phyloP scores from a whole-genome alignment of 257 asterid genomes.

The Dorcoceras hygrometricum region DNA sequence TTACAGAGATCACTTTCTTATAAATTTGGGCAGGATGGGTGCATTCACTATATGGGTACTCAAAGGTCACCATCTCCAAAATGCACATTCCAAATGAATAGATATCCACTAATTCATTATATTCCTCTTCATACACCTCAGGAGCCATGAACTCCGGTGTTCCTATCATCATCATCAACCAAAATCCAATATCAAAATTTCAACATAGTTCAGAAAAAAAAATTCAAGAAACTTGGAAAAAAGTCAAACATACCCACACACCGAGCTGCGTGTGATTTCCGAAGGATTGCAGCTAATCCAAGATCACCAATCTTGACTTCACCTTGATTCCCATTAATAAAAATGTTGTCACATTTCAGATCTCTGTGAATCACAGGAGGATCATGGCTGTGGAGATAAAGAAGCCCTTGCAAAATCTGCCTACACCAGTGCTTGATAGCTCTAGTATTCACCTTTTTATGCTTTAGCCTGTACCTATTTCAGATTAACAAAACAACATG shows the following conservation, averaged over 20 bases:
- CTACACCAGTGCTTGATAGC: constrained; percentile 92
- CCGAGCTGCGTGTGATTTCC: constrained; percentile 76
- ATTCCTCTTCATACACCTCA: constrained; percentile 78
- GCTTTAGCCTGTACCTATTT: constrained; percentile 69
- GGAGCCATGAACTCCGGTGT: constrained; percentile 99
- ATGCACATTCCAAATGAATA: constrained; percentile 90
- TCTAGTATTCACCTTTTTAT: constrained; percentile 69
- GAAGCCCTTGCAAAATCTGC: constrained; percentile 77
- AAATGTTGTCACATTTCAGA: constrained; percentile 89
- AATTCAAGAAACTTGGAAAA: background rate
- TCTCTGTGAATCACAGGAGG: constrained; percentile 93
- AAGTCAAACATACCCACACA: constrained; percentile 59
- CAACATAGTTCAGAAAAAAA: no score
- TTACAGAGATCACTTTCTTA: constrained; percentile 80
- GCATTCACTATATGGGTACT: constrained; percentile 87
- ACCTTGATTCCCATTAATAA: constrained; percentile 82
- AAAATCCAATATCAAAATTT: background rate
- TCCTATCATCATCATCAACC: constrained; percentile 32
- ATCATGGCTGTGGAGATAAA: constrained; percentile 74
- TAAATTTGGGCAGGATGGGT: constrained; percentile 86
- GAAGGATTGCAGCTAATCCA: constrained; percentile 80
- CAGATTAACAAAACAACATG: constrained; percentile 9
- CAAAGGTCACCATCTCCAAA: constrained; percentile 87
- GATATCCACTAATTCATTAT: constrained; percentile 79
- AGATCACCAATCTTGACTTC: constrained; percentile 91